Conservation (phyloP, 108 stramenopile genomes). For the Cafeteria roenbergensis region DNA sequence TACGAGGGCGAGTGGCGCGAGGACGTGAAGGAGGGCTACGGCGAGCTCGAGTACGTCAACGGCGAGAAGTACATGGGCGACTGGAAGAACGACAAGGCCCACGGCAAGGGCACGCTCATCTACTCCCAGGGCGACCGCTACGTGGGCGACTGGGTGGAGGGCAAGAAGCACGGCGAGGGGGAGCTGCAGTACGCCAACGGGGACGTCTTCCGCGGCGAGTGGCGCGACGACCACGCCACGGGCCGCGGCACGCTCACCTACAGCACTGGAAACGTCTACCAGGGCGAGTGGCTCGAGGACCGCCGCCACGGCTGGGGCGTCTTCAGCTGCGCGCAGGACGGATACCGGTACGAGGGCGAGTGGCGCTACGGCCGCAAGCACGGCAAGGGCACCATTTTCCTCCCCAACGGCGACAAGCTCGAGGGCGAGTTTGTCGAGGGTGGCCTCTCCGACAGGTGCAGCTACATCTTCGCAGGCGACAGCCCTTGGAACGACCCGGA, state of each 20-base stretch:
- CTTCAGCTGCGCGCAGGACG: constrained; percentile 9
- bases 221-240: constrained; percentile 30
- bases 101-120: constrained; percentile 56
- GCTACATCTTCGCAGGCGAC: constrained; percentile 1
- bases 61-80: constrained; percentile 62
- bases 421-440: constrained; percentile 14
- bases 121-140: constrained; percentile 35
- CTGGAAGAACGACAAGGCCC: constrained; percentile 52
- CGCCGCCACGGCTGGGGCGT: constrained; percentile 8
- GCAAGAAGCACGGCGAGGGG: constrained; percentile 32
- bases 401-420: constrained; percentile 26
- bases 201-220: constrained; percentile 42
- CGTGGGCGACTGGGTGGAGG: constrained; percentile 24
- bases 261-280: constrained; percentile 37
- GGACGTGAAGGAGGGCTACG: constrained; percentile 73
- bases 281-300: constrained; percentile 43
- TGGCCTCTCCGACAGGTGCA: background rate
- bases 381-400: constrained; percentile 15
- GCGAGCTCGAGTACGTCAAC: constrained; percentile 61
- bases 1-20: constrained; percentile 75
- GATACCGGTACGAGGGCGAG: constrained; percentile 18
- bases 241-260: constrained; percentile 36
- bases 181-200: constrained; percentile 38
- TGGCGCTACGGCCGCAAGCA: constrained; percentile 10
- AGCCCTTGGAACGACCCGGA: constrained; percentile 10